A percentile compares a stretch with the other conserved stretches of the same genome.
Conservation (phyloP, 1,284 basidiomycete genomes). For the Sutorius eximius region DNA sequence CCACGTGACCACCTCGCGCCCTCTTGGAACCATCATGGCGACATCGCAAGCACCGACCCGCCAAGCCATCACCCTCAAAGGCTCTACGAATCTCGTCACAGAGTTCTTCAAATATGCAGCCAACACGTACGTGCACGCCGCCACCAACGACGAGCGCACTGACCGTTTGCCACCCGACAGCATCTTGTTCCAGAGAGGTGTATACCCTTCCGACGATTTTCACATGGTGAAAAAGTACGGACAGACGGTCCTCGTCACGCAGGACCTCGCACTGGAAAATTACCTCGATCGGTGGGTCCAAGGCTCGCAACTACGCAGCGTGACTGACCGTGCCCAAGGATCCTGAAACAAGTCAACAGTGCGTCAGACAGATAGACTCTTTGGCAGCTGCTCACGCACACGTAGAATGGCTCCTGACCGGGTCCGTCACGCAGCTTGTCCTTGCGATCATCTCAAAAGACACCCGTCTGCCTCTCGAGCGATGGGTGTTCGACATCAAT, state of each 20-base stretch:
- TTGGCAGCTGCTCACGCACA: conserved; percentile 3
- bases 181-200: conserved; percentile 94
- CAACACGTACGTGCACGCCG: conserved; percentile 71
- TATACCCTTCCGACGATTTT: conserved; percentile 98
- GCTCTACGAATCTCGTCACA: conserved; percentile 92
- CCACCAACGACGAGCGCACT: background rate
- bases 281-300: conserved; percentile 81
- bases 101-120: conserved; percentile 99
- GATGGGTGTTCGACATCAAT: conserved; percentile 98
- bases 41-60: conserved; percentile 67
- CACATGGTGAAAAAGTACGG: conserved; percentile 99
- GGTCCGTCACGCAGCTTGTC: conserved; percentile 89
- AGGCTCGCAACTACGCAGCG: background rate
- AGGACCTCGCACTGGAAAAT: conserved; percentile 88
- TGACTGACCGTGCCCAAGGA: conserved; percentile 46
- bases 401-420: conserved; percentile 88
- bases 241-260: conserved; percentile 91
- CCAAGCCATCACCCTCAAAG: conserved; percentile 90
- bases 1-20: conserved; percentile 15
- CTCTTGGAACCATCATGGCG: conserved; percentile 33
- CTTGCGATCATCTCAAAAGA: conserved; percentile 96
- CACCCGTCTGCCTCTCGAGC: conserved; percentile 85
- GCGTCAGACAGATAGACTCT: conserved; percentile 32
- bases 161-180: conserved; percentile 40
- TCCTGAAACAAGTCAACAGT: conserved; percentile 90